A percentile compares a stretch with the other conserved stretches of the same genome.
Evolutionary conservation across 164 flowering plant species (phyloP).

Genomic region (Umbellularia californica): DNA sequence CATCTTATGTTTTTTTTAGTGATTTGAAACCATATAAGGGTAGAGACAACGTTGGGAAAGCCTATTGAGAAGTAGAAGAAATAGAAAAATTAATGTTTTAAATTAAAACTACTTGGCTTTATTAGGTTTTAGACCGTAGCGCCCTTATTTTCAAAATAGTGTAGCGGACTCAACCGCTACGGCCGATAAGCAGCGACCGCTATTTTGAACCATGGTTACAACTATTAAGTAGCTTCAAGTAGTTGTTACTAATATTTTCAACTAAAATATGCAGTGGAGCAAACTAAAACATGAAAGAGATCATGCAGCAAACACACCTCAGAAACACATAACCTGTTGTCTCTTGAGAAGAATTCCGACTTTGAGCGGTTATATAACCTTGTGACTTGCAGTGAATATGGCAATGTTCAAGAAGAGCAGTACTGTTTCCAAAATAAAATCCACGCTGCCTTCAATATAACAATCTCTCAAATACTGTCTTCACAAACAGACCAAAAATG

Average conservation of each 20-base stretch:
- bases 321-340: constrained; percentile 94
- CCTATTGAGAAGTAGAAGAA: no score
- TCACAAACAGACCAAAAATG: constrained; percentile 16
- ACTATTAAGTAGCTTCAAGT: neutral
- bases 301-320: constrained; percentile 40
- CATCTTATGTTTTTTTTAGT: no score
- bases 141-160: no score
- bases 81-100: no score
- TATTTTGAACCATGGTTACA: no score
- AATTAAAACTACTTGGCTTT: no score
- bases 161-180: no score
- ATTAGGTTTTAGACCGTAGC: no score
- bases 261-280: neutral
- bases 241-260: neutral
- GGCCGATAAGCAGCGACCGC: neutral
- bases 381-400: constrained; percentile 93
- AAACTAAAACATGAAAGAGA: constrained; percentile 2
- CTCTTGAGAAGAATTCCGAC: constrained; percentile 94
- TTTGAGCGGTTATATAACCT: constrained; percentile 89
- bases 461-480: constrained; percentile 89
- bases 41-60: no score
- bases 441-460: constrained; percentile 95
- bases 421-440: constrained; percentile 98
- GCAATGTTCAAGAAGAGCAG: constrained; percentile 92
- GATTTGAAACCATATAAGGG: no score